Evolutionary conservation across 2,329 filamentous ascomycete genomes (phyloP).

Genomic region (Fusarium mangiferae): DNA sequence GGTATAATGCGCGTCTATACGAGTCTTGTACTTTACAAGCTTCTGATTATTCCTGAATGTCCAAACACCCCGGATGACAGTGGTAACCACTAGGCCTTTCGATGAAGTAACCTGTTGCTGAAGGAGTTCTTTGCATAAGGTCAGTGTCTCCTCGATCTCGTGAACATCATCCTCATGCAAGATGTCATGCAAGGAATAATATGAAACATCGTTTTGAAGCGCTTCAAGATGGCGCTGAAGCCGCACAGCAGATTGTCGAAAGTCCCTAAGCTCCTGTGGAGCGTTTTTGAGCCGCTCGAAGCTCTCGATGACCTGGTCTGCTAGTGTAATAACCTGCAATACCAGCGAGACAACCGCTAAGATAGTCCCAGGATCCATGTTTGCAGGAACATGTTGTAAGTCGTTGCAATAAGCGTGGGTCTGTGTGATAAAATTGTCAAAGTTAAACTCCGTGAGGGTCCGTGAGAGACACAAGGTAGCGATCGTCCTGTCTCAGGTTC

Average conservation of each 20-base stretch:
- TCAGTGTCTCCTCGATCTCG: conserved; percentile 3
- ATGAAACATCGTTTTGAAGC: not conserved
- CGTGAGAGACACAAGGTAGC: not conserved
- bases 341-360: conserved; percentile 5
- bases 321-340: conserved; percentile 9
- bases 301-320: conserved; percentile 7
- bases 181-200: not conserved
- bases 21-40: conserved; percentile 4
- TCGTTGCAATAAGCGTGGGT: not conserved
- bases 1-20: conserved; percentile 2
- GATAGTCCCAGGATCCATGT: conserved; percentile 1
- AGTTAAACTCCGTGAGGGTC: not conserved
- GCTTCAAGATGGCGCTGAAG: conserved; percentile 14
- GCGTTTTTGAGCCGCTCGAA: conserved; percentile 20
- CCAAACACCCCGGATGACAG: conserved; percentile 2
- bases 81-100: not conserved
- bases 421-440: not conserved
- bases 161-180: not conserved
- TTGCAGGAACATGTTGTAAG: not conserved
- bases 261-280: conserved; percentile 15
- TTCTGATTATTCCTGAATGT: not conserved
- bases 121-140: not conserved
- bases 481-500: too few species aligned
- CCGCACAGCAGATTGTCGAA: conserved; percentile 5
- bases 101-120: not conserved